Percentiles rank a stretch among this genome's conserved stretches.
phyloP scores from a whole-genome alignment of 805 yeast genomes.

The Yamadazyma akitaensis region DNA sequence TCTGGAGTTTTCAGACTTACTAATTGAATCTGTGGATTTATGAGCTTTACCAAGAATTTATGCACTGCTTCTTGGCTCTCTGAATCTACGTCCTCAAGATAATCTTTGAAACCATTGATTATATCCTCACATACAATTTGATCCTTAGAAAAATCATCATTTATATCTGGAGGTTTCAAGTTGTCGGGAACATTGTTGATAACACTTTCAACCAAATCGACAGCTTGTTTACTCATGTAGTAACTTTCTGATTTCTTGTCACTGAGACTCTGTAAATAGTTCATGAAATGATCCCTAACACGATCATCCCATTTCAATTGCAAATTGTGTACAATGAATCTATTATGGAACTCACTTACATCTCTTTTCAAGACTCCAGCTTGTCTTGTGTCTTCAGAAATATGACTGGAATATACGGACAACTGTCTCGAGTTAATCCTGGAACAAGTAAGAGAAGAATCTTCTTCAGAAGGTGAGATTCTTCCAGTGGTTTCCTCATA shows the following conservation, averaged over 20 bases:
- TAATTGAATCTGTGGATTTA: conserved; percentile 81
- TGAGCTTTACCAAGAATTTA: conserved; percentile 62
- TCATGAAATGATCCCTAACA: conserved; percentile 59
- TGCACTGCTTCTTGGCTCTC: conserved; percentile 45
- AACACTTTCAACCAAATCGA: conserved; percentile 45
- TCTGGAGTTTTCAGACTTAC: conserved; percentile 44
- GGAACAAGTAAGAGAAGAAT: conserved; percentile 6
- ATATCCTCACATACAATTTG: conserved; percentile 28
- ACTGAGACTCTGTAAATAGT: conserved; percentile 47
- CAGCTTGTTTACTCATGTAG: conserved; percentile 48
- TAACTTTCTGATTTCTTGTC: conserved; percentile 43
- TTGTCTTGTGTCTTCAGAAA: conserved; percentile 20
- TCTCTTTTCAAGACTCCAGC: conserved; percentile 20
- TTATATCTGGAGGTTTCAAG: conserved; percentile 16
- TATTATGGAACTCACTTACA: conserved; percentile 51
- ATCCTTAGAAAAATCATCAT: conserved; percentile 15
- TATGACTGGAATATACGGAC: conserved; percentile 31
- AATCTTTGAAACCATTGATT: conserved; percentile 49
- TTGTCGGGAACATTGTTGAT: conserved; percentile 19
- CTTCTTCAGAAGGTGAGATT: conserved; percentile 7
- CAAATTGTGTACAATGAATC: conserved; percentile 70
- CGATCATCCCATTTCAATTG: conserved; percentile 76
- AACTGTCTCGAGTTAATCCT: conserved; percentile 17
- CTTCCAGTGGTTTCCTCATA: conserved; percentile 20
- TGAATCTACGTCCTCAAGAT: conserved; percentile 40